Percentiles rank a stretch among this genome's conserved stretches.
These are phyloP conservation scores for Paecilomyces variotii DNA, from an alignment of 2,329 filamentous ascomycete genomes.

Conservation along the genomic window DNA sequence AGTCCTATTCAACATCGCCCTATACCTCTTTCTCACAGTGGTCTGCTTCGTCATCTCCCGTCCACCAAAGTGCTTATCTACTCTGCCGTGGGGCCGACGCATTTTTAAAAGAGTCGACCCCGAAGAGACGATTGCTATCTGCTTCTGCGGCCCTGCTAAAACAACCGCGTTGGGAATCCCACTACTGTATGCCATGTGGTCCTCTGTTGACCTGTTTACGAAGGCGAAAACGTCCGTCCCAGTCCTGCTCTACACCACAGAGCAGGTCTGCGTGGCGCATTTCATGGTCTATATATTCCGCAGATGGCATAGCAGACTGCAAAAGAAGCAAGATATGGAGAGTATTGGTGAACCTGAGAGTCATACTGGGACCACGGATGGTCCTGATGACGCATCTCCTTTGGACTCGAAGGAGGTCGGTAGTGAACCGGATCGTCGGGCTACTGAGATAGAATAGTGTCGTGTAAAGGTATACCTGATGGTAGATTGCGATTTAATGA, in stretches of 20 bases:
- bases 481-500: background rate
- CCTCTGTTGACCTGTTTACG: conserved; percentile 22
- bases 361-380: background rate
- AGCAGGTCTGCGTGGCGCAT: conserved; percentile 32
- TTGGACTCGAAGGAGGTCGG: background rate
- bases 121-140: conserved; percentile 60
- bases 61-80: conserved; percentile 19
- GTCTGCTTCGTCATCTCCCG: conserved; percentile 44
- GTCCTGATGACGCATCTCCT: background rate
- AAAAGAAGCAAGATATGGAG: conserved; percentile 11
- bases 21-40: conserved; percentile 58
- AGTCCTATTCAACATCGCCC: conserved; percentile 58
- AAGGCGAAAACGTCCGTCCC: conserved; percentile 32
- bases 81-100: conserved; percentile 10
- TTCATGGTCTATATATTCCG: conserved; percentile 30
- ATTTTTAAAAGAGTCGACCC: conserved; percentile 38
- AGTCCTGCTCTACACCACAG: conserved; percentile 31
- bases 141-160: conserved; percentile 67
- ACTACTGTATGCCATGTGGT: conserved; percentile 58
- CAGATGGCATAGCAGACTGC: conserved; percentile 19
- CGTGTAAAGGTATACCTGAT: background rate
- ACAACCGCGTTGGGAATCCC: conserved; percentile 64
- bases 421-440: background rate
- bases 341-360: conserved; percentile 3
- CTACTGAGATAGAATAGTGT: background rate